These are phyloP conservation scores for Paecilomyces variotii DNA, from an alignment of 2,329 filamentous ascomycete genomes.

Conservation along the genomic window DNA sequence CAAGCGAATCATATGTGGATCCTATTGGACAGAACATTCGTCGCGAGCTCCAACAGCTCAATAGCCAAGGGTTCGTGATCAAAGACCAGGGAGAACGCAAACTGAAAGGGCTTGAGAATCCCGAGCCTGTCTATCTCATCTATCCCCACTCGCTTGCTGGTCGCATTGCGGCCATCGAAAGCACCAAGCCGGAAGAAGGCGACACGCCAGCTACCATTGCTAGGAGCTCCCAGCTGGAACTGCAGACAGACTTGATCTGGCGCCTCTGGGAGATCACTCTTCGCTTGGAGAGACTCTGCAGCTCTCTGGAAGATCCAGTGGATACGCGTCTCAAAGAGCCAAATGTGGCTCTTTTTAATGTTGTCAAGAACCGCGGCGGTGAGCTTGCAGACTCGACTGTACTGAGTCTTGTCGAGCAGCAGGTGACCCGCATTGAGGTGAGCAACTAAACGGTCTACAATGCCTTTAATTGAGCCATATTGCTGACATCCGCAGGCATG, in stretches of 20 bases:
- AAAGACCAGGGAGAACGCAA: constrained; percentile 94
- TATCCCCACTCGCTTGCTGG: constrained; percentile 84
- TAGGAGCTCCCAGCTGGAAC: constrained; percentile 58
- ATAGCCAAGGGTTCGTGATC: constrained; percentile 88
- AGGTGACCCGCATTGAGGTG: constrained; percentile 93
- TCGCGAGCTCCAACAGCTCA: constrained; percentile 77
- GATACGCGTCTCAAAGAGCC: constrained; percentile 62
- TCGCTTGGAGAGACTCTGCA: constrained; percentile 87
- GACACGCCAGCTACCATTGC: constrained; percentile 48
- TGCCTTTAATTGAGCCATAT: constrained; percentile 7
- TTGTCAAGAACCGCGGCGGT: constrained; percentile 62
- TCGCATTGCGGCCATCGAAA: constrained; percentile 46
- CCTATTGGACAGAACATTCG: constrained; percentile 67
- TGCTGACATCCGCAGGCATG: constrained; percentile 54
- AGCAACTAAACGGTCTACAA: constrained; percentile 24
- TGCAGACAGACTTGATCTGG: constrained; percentile 83
- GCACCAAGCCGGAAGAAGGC: constrained; percentile 40
- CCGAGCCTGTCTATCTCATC: constrained; percentile 89
- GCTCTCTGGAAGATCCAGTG: constrained; percentile 66
- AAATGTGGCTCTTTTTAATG: constrained; percentile 74
- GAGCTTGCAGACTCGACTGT: constrained; percentile 85
- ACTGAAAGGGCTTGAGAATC: constrained; percentile 94
- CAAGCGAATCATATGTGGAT: constrained; percentile 67
- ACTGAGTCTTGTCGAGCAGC: constrained; percentile 84
- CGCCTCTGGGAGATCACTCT: constrained; percentile 81